Base-by-base conservation (phyloP, 225 moss, liverwort and hornwort genomes). In the Anthoceros angustus region DNA sequence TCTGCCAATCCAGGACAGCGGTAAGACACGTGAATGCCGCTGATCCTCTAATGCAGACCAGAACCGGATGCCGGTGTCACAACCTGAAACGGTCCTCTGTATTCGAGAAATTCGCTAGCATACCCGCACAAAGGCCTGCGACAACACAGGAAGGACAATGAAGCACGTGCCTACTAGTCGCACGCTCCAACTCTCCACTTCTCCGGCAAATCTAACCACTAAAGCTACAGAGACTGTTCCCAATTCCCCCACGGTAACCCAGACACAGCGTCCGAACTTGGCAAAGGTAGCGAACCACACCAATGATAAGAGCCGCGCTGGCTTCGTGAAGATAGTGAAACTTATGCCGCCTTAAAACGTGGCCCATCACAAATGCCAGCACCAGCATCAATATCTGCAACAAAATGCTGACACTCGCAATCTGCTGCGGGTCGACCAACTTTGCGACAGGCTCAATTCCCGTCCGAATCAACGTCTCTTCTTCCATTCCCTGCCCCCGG, bases 271-370 rank as follows among this genome's bases (percentile, higher is more conserved):
- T 20, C 12, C 25, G 20, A 64, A 64, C 12, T 20, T 20, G 32
- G 32, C 32, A 32, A 32, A 50, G 2, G 55, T 55, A 66, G 43
- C 66, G 38, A 65, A 15, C 78, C 82, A 69, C 68, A 88, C 95
- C 95, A 75, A 98, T 79, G 46, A 98, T 82, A 25, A 98, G 91
- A 50, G 95, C 91, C 24, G 86, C 87, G 62, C 95, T 84, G 61
- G 91, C 95, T 81, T 98, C 95, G 62, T 98, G 92, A 66, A 98
- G 80, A 68, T 91, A 98, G 72, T 98, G 88, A 65, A 98, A 77
- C 72, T 98, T 98, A 81, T 92, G 95, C 42, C 95, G 85, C 42
- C 95, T 88, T 62, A 98, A 70, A 68, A 98, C 81, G 80, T 98
- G 91, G 39, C 95, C 95, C 50, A 87, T 70, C 61, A 92, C 91